Conservation (phyloP, 805 yeast genomes). For the Allodekkera sacchari region DNA sequence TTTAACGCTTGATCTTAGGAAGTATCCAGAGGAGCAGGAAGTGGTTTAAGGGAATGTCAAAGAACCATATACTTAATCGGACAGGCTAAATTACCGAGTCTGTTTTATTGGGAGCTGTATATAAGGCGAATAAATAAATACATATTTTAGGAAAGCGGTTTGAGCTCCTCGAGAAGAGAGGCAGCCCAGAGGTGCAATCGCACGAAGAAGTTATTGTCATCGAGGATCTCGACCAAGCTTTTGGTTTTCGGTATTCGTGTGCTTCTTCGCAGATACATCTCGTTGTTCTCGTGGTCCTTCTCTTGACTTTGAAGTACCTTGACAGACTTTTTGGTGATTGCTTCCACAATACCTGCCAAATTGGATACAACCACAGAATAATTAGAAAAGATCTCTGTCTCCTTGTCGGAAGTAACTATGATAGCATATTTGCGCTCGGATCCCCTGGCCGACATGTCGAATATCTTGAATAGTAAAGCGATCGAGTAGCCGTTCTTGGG, state of each 20-base stretch:
- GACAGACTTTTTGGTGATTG: slow-evolving; percentile 25
- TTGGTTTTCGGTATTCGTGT: slow-evolving; percentile 42
- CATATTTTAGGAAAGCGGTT: too few species aligned
- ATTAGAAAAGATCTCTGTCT: slow-evolving; percentile 39
- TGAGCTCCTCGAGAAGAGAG: slow-evolving; percentile 32
- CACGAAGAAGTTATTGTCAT: slow-evolving; percentile 45
- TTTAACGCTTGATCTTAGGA: slow-evolving; percentile 62
- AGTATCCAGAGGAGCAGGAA: slow-evolving; percentile 36
- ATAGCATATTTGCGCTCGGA: slow-evolving; percentile 61
- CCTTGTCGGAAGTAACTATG: slow-evolving; percentile 49
- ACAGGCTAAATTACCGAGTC: too few species aligned
- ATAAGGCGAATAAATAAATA: too few species aligned
- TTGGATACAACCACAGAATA: slow-evolving; percentile 45
- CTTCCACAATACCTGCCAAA: slow-evolving; percentile 30
- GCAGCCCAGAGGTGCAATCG: slow-evolving; percentile 60
- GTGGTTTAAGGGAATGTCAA: too few species aligned
- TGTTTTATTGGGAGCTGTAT: too few species aligned
- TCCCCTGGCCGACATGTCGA: slow-evolving; percentile 63
- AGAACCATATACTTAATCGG: too few species aligned
- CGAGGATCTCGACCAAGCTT: slow-evolving; percentile 45
- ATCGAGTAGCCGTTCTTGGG: slow-evolving; percentile 52
- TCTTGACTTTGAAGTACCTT: slow-evolving; percentile 18
- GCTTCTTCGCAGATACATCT: slow-evolving; percentile 49
- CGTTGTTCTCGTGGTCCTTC: slow-evolving; percentile 30
- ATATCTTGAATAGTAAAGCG: slow-evolving; percentile 50